These are phyloP conservation scores for Micromonas pusilla DNA, from an alignment of 139 green algal genomes.

Conservation along the genomic window DNA sequence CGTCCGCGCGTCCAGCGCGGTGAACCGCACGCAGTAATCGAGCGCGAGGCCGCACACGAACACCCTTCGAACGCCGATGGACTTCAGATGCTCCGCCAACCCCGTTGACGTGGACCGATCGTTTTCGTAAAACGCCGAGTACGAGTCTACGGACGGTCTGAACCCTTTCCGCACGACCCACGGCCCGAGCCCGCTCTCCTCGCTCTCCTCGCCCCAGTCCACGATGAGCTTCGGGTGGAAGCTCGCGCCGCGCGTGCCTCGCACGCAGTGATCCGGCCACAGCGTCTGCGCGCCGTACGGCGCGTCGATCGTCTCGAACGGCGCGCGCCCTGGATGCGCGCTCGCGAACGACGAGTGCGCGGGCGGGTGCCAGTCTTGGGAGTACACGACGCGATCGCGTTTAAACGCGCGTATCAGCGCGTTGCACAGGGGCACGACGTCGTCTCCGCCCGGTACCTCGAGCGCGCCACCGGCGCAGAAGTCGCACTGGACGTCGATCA, in stretches of 20 bases:
- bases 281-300: constrained; percentile 12
- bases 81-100: constrained; percentile 1
- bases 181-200: no score
- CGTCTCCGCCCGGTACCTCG: neutral
- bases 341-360: constrained; percentile 22
- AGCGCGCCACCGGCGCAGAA: constrained; percentile 17
- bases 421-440: constrained; percentile 4
- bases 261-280: constrained; percentile 31
- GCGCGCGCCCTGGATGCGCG: neutral
- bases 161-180: constrained; percentile 19
- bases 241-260: neutral
- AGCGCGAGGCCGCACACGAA: constrained; percentile 11
- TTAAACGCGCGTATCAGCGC: neutral
- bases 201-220: neutral
- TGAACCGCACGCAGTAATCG: constrained; percentile 28
- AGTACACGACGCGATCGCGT: constrained; percentile 16
- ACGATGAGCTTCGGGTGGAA: constrained; percentile 19
- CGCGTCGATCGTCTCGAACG: constrained; percentile 8
- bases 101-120: constrained; percentile 11
- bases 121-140: constrained; percentile 28
- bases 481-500: constrained; percentile 26
- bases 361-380: constrained; percentile 19
- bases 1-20: constrained; percentile 4
- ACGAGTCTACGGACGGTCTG: constrained; percentile 14
- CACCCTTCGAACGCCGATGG: neutral